Evolutionary conservation across 164 flowering plant genomes (phyloP), one percentile per base, ranked within the genome.

Genomic region (Umbilicus rupestris): DNA sequence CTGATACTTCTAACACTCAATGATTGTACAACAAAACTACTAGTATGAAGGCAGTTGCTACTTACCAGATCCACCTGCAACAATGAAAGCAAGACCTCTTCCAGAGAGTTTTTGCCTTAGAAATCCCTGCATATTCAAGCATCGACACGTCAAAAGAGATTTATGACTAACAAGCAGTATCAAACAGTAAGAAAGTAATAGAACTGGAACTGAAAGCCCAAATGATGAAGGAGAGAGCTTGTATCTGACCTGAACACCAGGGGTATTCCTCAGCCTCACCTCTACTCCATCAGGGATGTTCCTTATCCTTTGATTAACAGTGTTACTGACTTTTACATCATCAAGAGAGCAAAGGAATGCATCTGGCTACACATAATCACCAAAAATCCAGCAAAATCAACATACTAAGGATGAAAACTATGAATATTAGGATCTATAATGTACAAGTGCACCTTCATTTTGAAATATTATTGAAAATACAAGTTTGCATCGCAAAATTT

Each of bases 1-100:
- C 37, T 2, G 37, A 6, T 33, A 33, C 6, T 2, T 33, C 6
- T 33, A 33, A 33, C 15, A 16, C n/a, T 45, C 3, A 16, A 19
- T 47, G 17, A 7, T n/a, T n/a, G 19, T 16, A 15, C 17, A 26
- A 63, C 77, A 65, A 33, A 39, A 26, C 24, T 17, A 14, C 19
- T 12, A 60, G 28, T 7, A 50, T 7, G 30, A 52, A 52, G 35
- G 44, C 44, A 60, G 68, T 22, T 26, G 41, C 47, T 59, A 33
- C 79, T 62, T 82, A 94, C 99, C 99, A 76, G 99, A 89, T 69
- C 99, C 99, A 76, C 97, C 92, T 17, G 86, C 97, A 74, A 85
- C 72, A 44, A 91, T 78, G 73, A 91, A 94, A 20, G 99, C 99
- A 70, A 94, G 93, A 67, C 99, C 99, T 74, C 85, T 95, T 44